phyloP scores from a whole-genome alignment of 202 grass and related monocot species.

The Saccharum hybrid region DNA sequence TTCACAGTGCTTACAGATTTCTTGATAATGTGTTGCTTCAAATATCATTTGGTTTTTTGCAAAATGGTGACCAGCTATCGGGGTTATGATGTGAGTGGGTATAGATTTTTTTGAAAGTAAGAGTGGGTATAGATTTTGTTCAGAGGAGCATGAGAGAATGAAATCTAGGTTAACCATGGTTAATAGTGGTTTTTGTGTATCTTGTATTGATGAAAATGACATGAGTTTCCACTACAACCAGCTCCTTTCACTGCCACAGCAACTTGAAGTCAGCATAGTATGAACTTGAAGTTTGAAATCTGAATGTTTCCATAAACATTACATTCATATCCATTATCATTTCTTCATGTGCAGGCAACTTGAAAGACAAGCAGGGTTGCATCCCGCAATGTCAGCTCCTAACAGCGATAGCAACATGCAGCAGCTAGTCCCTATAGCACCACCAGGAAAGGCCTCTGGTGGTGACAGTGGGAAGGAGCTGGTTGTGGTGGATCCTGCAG shows the following conservation, averaged over 20 bases:
- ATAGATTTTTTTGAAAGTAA: neutral
- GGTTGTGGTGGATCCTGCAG: conserved; percentile 36
- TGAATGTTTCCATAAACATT: neutral
- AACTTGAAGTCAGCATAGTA: neutral
- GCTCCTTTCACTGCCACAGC: neutral
- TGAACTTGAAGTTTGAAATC: neutral
- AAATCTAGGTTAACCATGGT: neutral
- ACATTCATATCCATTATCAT: neutral
- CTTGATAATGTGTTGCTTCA: neutral
- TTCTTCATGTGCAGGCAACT: conserved; percentile 8
- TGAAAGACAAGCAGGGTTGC: neutral
- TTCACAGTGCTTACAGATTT: neutral
- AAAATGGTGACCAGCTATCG: neutral
- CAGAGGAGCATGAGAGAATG: neutral
- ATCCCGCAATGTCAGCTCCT: conserved; percentile 44
- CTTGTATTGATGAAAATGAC: neutral
- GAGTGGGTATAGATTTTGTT: neutral
- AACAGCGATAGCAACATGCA: conserved; percentile 45
- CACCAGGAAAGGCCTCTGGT: conserved; percentile 35
- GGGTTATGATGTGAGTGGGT: neutral
- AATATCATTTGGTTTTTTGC: neutral
- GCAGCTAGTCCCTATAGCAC: conserved; percentile 51
- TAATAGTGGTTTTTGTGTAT: neutral
- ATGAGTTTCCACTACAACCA: neutral
- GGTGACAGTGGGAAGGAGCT: conserved; percentile 49